Conservation (phyloP, 495 filamentous ascomycete genomes). For the Rhizodiscina lignyota region DNA sequence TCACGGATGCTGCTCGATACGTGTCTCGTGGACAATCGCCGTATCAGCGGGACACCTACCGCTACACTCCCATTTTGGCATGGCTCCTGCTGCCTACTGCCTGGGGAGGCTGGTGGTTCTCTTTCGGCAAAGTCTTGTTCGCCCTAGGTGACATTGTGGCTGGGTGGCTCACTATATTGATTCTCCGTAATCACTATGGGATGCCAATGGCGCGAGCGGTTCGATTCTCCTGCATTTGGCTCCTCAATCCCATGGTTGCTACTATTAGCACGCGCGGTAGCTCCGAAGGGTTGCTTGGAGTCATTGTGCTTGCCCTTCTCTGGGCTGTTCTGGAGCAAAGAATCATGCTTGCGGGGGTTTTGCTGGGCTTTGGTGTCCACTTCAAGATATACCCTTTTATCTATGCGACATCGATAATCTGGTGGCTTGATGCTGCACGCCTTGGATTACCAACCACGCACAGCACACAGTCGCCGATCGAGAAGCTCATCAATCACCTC, state of each 20-base stretch:
- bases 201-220: constrained; percentile 39
- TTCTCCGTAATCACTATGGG: constrained; percentile 30
- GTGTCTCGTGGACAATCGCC: constrained; percentile 38
- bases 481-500: too few relatives aligned
- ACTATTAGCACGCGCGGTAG: constrained; percentile 88
- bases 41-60: constrained; percentile 83
- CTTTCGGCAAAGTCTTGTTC: constrained; percentile 79
- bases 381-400: constrained; percentile 99
- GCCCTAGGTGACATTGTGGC: constrained; percentile 67
- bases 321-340: constrained; percentile 54
- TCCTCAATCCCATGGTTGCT: constrained; percentile 95
- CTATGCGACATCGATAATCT: constrained; percentile 72
- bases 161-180: constrained; percentile 65
- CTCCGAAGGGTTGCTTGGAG: constrained; percentile 76
- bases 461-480: neutral
- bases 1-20: constrained; percentile 88
- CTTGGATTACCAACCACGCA: neutral
- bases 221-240: constrained; percentile 69
- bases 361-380: constrained; percentile 76
- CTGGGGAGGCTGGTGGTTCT: constrained; percentile 43
- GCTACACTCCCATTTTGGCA: constrained; percentile 85
- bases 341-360: constrained; percentile 47
- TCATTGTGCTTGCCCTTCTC: constrained; percentile 62
- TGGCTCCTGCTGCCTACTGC: constrained; percentile 72
- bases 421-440: constrained; percentile 59